Percentiles rank a stretch among this genome's conserved stretches.
Evolutionary conservation across 352 stramenopile genomes (phyloP).

Genomic region (Pythium pectinolyticum): DNA sequence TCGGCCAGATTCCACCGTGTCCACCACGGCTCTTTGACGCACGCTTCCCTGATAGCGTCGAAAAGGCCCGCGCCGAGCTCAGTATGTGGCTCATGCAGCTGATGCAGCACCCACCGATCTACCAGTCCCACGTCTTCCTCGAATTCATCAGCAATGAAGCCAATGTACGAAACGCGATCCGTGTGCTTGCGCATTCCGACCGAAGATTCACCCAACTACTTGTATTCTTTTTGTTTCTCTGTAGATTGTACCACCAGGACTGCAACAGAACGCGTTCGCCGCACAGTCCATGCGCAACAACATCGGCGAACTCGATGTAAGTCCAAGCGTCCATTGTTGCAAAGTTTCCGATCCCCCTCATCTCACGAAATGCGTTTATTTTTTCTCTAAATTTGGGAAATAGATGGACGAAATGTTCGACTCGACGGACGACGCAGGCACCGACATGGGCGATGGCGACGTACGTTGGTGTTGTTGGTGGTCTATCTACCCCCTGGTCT

Average conservation of each 20-base stretch:
- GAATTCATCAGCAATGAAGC: constrained; percentile 80
- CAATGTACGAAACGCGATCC: constrained; percentile 42
- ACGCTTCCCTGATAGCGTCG: constrained; percentile 63
- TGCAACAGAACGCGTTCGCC: constrained; percentile 38
- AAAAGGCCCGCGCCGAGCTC: constrained; percentile 72
- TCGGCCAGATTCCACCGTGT: constrained; percentile 59
- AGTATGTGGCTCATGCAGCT: constrained; percentile 84
- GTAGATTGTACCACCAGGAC: constrained; percentile 43
- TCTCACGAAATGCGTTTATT: neutral
- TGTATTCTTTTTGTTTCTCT: neutral
- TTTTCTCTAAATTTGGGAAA: too few species aligned
- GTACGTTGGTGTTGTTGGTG: too few species aligned
- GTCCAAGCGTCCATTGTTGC: constrained; percentile 11
- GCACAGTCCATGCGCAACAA: constrained; percentile 36
- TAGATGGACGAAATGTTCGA: constrained; percentile 82
- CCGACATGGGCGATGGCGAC: constrained; percentile 58
- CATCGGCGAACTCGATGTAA: constrained; percentile 80
- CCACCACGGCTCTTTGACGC: constrained; percentile 57
- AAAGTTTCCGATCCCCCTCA: too few species aligned
- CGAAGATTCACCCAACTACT: neutral
- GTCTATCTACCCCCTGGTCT: constrained; percentile 2
- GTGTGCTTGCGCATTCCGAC: neutral
- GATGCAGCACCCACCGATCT: constrained; percentile 75
- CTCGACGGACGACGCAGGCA: constrained; percentile 67
- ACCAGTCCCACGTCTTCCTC: constrained; percentile 80